Base-by-base conservation (phyloP, 78 protist genomes). In the Dictyostelium brefeldianum region DNA sequence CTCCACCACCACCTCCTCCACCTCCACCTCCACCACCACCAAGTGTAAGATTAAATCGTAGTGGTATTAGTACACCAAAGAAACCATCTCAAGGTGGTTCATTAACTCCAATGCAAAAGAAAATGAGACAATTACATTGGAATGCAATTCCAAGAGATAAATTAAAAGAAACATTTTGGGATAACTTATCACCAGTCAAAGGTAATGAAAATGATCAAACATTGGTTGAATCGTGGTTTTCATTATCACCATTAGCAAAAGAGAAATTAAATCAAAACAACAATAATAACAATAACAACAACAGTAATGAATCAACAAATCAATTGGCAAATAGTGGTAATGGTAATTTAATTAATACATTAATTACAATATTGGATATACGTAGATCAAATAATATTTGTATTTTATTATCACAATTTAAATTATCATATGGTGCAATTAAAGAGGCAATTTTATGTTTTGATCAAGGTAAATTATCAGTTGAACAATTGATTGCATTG, bases 51-150 rank as follows among this genome's bases (percentile, higher is more conserved):
- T 73, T 73, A 78, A 51, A 51, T 22, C 41, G 59, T 54, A 18
- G 17, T 31, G 17, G 36, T 29, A 27, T 51, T 20, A 31, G 9
- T 22, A 54, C 47, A 78, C 70, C 70, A 78, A 78, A 43, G 56
- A 78, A 18, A 51, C 51, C 51, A 36, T n/a, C 18, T 1, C 15
- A 41, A 22, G 36, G 46, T 69, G 53, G 74, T 1, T 43, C 54
- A n/a, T 25, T 50, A 75, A 75, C 81, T 10, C 81, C 70, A 62
- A 43, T 25, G 14, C 83, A 87, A 78, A 87, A 87, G 50, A 87
- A 87, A 71, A 87, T 87, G 93, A 74, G 93, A 78, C 93, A 87
- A 51, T 67, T 87, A 2, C 93, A 87, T 78, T 87, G 93, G 93
- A 87, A 67, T 65, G 93, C 69, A 25, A 77, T 87, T 77, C 93